Base-by-base conservation (phyloP, 2,329 filamentous ascomycete genomes). In the Fusarium armeniacum region DNA sequence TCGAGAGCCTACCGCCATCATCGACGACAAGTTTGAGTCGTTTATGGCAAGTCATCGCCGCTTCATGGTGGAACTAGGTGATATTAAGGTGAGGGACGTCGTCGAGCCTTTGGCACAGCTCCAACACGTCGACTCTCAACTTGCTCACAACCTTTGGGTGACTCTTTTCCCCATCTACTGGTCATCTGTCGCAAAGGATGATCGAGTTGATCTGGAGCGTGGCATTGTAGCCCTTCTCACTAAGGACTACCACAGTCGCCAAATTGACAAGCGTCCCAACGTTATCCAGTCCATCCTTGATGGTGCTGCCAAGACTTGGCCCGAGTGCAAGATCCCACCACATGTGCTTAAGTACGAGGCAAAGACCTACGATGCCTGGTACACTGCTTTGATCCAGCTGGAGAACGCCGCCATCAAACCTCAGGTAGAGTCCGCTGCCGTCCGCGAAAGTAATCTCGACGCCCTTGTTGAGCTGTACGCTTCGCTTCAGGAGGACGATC, bases 271-370 rank as follows among this genome's bases (percentile, higher is more conserved):
- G 81, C 89, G 97, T 47, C 97, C 96, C 4, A 99, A 99, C 75
- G 97, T 98, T 35, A 90, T 99, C 4, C 93, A 98, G 75, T 96
- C 94, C 10, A 85, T 99, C 61, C 86, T 99, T 8, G 93, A 97
- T 74, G 96, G 93, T 41, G 91, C 93, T 36, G 93, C 94, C 16
- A 92, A 91, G 75, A 90, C 94, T 3, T 92, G 87, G 81, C 95
- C 96, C 0, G 88, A 93, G 24, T 97, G 96, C 81, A 97, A 96
- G 80, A 90, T 99, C 51, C 96, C 96, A 9, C 93, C 96, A 0
- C 96, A 99, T 76, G 93, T 98, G 38, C 89, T 99, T 82, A 99
- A 99, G 77, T 98, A 94, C 73, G 87, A 97, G 58, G 95, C 94
- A 22, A 93, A 93, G 78, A 97, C 93, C 0, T 99, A 97, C 77